phyloP scores from a whole-genome alignment of 768 basidiomycete genomes.

The Coprinopsis strossmayeri region DNA sequence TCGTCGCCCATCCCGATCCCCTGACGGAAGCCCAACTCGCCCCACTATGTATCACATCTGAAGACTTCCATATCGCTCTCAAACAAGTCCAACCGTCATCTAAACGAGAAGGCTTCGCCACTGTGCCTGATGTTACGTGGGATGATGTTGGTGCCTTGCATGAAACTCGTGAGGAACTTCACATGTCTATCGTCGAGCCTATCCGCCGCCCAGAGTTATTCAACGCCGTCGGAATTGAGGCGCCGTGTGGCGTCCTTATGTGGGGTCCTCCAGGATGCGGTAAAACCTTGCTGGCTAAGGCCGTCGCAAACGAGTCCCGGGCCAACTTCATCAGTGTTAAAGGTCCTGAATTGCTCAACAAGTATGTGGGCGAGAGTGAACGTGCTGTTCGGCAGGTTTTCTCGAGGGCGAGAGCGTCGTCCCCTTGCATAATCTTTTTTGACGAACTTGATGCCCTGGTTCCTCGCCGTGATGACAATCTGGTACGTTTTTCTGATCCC shows the following conservation, averaged over 20 bases:
- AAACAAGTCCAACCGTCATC: slow-evolving; percentile 91
- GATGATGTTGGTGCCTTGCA: slow-evolving; percentile 91
- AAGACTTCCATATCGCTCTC: slow-evolving; percentile 80
- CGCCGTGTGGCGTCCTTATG: slow-evolving; percentile 89
- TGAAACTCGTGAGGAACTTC: slow-evolving; percentile 79
- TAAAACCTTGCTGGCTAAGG: slow-evolving; percentile 96
- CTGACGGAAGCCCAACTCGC: slow-evolving; percentile 73
- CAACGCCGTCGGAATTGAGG: slow-evolving; percentile 80
- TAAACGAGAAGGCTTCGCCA: slow-evolving; percentile 96
- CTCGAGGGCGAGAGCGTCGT: slow-evolving; percentile 85
- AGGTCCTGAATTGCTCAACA: slow-evolving; percentile 94
- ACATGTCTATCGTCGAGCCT: slow-evolving; percentile 97
- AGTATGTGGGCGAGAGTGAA: slow-evolving; percentile 99
- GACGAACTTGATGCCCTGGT: slow-evolving; percentile 93
- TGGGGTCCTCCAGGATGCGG: slow-evolving; percentile 99
- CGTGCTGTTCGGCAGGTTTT: slow-evolving; percentile 93
- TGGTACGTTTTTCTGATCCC: slow-evolving; percentile 43
- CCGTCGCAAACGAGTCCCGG: slow-evolving; percentile 91
- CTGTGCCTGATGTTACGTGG: slow-evolving; percentile 95
- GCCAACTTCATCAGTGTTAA: slow-evolving; percentile 99
- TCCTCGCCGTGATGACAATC: slow-evolving; percentile 80
- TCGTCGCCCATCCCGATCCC: slow-evolving; percentile 79
- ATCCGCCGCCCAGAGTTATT: slow-evolving; percentile 89
- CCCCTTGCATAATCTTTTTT: slow-evolving; percentile 94
- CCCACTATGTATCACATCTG: slow-evolving; percentile 72